Percentiles rank a stretch among this genome's conserved stretches.
Evolutionary conservation across 257 asterid species (phyloP).

Genomic region (Galeopsis tetrahit): DNA sequence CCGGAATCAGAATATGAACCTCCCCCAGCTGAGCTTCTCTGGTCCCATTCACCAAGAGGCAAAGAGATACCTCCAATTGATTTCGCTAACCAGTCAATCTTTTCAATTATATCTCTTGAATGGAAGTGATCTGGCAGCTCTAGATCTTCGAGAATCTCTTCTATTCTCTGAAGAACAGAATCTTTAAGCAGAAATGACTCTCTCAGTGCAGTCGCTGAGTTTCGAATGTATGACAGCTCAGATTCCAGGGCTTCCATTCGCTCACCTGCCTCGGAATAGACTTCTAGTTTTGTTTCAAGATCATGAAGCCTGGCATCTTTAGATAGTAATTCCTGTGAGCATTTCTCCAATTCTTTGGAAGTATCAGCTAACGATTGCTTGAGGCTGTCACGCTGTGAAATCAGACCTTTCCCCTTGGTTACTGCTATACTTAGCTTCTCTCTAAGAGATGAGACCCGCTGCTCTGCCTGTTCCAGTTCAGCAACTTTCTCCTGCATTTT

Average conservation of each 20-base stretch:
- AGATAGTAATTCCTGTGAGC: conserved; percentile 71
- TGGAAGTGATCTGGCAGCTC: conserved; percentile 95
- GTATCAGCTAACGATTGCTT: conserved; percentile 86
- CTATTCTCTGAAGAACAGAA: conserved; percentile 91
- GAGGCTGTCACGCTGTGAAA: conserved; percentile 89
- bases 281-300: conserved; percentile 80
- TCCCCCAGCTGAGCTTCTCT: conserved; percentile 56
- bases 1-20: conserved; percentile 71
- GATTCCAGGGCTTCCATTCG: conserved; percentile 99
- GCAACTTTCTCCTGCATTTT: conserved; percentile 64
- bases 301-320: conserved; percentile 80
- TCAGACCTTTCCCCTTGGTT: conserved; percentile 93
- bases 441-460: conserved; percentile 82
- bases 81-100: conserved; percentile 90
- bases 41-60: conserved; percentile 70
- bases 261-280: conserved; percentile 94
- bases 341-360: conserved; percentile 74
- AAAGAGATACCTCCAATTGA: conserved; percentile 60
- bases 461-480: conserved; percentile 94
- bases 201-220: conserved; percentile 91
- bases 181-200: conserved; percentile 99
- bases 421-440: conserved; percentile 98
- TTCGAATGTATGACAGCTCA: conserved; percentile 96
- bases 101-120: conserved; percentile 80
- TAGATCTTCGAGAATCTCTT: conserved; percentile 92